Evolutionary conservation across 2,329 filamentous ascomycete genomes (phyloP), one percentile per base, ranked within the genome.

Genomic region (Davidsoniella neocaledoniae): DNA sequence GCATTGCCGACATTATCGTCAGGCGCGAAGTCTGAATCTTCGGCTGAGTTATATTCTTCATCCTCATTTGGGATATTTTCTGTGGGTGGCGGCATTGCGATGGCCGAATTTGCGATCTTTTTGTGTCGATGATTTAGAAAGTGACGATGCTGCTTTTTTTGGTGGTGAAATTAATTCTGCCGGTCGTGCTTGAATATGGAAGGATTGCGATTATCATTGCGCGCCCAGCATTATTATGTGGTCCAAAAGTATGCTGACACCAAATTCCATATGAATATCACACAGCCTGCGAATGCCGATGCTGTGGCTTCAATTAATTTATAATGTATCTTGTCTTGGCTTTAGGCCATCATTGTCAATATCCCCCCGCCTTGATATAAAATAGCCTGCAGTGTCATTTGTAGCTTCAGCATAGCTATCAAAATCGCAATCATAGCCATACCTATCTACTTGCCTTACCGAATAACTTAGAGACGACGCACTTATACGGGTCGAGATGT

Each of bases 1-100:
- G 29, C 29, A 33, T 33, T 33, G 29, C 12, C 29, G 12, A 33
- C 8, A 12, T 33, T 33, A 10, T 65, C 67, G 16, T 68, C 77
- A n/a, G 74, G 76, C 21, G 78, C 73, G 54, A 86, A 86, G 59
- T 86, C 81, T 8, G 81, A 83, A 60, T 86, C 82, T 56, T 85
- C 77, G 3, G 80, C 79, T 1, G 81, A 84, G 14, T 71, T 75
- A 57, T 85, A 85, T 52, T 76, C 44, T 3, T 46, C 47, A 17
- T 47, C 43, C n/a, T 40, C 44, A 25, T 45, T 29, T 16, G 21
- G 19, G 33, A 42, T 23, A 23, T 23, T 19, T 38, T 23, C 21
- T 26, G 26, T n/a, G 38, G 47, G 37, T 21, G 40, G 40, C 43
- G 43, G 39, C 16, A 23, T 26, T 39, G 29, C 17, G 17, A 46